Percentiles rank a stretch among this genome's conserved stretches.
Evolutionary conservation across 257 asterid genomes (phyloP).

Genomic region (Rhazya stricta): DNA sequence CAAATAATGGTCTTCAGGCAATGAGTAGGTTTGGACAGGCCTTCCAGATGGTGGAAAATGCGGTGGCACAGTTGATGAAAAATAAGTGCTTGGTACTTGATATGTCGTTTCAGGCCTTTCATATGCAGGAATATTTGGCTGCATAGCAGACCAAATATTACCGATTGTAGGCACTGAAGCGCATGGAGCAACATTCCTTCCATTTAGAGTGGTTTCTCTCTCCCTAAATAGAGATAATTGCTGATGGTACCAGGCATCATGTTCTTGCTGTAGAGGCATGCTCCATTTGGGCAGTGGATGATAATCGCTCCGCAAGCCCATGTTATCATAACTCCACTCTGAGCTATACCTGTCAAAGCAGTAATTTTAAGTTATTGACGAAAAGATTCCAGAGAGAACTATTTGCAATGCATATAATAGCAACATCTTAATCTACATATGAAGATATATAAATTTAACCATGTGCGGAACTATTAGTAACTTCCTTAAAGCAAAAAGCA

Average conservation of each 20-base stretch:
- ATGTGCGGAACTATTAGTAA: neutral
- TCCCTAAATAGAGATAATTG: neutral
- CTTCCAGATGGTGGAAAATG: slow-evolving; percentile 7
- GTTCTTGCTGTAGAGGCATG: neutral
- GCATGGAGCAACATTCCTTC: neutral
- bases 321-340: slow-evolving; percentile 18
- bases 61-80: slow-evolving; percentile 22
- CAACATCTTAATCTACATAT: neutral
- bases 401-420: neutral
- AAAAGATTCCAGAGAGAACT: neutral
- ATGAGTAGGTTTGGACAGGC: neutral
- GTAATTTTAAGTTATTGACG: neutral
- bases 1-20: slow-evolving; percentile 14
- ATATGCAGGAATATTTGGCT: slow-evolving; percentile 20
- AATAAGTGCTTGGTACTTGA: slow-evolving; percentile 13
- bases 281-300: slow-evolving; percentile 21
- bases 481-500: neutral
- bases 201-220: neutral
- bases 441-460: neutral
- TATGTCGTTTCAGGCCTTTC: neutral
- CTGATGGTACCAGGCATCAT: neutral
- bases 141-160: neutral
- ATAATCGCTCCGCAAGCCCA: slow-evolving; percentile 24
- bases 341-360: slow-evolving; percentile 25
- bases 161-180: neutral